Evolutionary conservation across 495 filamentous ascomycete genomes (phyloP).

Genomic region (Rostrohypoxylon terebratum): DNA sequence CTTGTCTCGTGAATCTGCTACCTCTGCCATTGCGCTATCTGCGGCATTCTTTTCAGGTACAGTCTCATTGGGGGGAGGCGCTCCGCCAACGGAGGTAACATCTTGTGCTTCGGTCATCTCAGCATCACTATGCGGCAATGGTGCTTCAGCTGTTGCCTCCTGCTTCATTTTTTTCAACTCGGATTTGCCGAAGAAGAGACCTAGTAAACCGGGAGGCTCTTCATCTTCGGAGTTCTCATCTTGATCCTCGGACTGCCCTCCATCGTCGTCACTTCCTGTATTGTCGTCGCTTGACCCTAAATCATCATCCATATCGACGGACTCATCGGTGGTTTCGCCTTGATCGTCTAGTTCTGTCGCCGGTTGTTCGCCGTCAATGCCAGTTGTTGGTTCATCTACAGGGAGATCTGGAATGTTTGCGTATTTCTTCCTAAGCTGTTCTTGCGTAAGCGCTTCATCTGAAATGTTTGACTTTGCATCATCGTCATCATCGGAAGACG

Average conservation of each 20-base stretch:
- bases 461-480: conserved; percentile 68
- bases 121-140: conserved; percentile 23
- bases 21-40: background rate
- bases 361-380: conserved; percentile 47
- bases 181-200: conserved; percentile 68
- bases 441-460: conserved; percentile 80
- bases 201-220: conserved; percentile 70
- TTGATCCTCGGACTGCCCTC: conserved; percentile 57
- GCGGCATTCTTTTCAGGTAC: background rate
- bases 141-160: conserved; percentile 32
- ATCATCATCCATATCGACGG: conserved; percentile 90
- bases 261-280: conserved; percentile 60
- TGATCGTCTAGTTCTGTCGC: conserved; percentile 66
- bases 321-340: conserved; percentile 80
- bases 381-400: conserved; percentile 24
- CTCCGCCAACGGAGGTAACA: background rate
- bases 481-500: conserved; percentile 69
- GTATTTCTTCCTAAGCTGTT: conserved; percentile 84
- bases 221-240: conserved; percentile 65
- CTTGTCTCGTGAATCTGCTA: conserved; percentile 5
- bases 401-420: conserved; percentile 67
- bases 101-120: conserved; percentile 31
- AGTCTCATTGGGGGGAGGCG: background rate
- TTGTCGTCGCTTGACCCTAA: conserved; percentile 75
- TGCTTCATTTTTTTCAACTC: conserved; percentile 60